Conservation (phyloP, 2,329 filamentous ascomycete genomes). For the Ramularia collo-cygni region DNA sequence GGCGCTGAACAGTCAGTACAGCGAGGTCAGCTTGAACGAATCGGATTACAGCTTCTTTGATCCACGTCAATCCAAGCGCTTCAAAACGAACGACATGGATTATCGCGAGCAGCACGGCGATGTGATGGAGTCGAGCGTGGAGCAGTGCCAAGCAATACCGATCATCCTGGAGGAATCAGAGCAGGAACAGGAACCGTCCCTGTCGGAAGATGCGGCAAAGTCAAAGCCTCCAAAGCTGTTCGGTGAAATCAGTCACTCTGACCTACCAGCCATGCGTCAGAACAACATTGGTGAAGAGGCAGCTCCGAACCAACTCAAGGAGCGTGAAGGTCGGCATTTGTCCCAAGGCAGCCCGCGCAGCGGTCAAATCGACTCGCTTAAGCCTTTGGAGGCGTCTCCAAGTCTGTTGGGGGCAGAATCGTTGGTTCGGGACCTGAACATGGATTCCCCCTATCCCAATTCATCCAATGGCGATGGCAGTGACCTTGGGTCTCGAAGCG, state of each 20-base stretch:
- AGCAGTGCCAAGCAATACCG: constrained; percentile 31
- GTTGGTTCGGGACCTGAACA: constrained; percentile 42
- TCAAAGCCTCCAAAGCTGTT: constrained; percentile 42
- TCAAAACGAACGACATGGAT: constrained; percentile 34
- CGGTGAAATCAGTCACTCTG: constrained; percentile 54
- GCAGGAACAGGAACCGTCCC: constrained; percentile 2
- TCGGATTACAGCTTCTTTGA: constrained; percentile 34
- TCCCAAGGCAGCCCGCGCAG: background rate
- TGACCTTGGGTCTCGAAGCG: constrained; percentile 24
- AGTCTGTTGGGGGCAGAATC: constrained; percentile 45
- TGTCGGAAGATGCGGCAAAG: constrained; percentile 10
- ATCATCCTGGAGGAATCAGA: constrained; percentile 17
- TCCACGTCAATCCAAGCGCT: constrained; percentile 38
- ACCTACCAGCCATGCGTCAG: constrained; percentile 38
- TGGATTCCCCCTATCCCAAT: constrained; percentile 38
- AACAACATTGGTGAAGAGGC: background rate
- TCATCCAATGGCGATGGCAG: constrained; percentile 33
- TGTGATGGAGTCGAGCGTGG: constrained; percentile 32
- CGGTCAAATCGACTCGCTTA: constrained; percentile 1
- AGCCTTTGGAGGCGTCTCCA: constrained; percentile 17
- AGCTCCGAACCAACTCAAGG: too few relatives aligned
- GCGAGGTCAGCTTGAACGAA: constrained; percentile 29
- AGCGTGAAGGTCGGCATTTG: too few relatives aligned
- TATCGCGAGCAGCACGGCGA: constrained; percentile 31
- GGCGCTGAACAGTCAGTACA: constrained; percentile 41